Evolutionary conservation across 108 stramenopile genomes (phyloP).

Genomic region (Nitzschia inconspicua): DNA sequence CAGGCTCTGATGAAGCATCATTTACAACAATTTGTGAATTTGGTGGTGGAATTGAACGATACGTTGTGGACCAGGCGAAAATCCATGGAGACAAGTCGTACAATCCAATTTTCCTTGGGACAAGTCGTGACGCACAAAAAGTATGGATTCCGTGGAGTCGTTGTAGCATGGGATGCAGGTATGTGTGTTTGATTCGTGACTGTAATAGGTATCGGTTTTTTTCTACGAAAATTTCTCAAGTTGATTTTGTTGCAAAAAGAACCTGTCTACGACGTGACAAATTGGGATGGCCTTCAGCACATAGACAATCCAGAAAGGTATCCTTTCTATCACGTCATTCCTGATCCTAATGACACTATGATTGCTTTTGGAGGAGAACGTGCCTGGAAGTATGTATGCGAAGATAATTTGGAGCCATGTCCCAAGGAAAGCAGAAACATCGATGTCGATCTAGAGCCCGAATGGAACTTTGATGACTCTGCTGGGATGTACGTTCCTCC

Average conservation of each 20-base stretch:
- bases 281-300: constrained; percentile 75
- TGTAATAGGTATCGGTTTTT: too few relatives aligned
- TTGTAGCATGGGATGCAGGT: constrained; percentile 65
- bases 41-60: constrained; percentile 52
- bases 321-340: constrained; percentile 78
- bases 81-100: constrained; percentile 28
- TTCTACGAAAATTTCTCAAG: too few relatives aligned
- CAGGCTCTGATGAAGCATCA: constrained; percentile 21
- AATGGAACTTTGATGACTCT: constrained; percentile 41
- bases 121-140: constrained; percentile 66
- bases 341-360: constrained; percentile 66
- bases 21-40: constrained; percentile 32
- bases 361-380: constrained; percentile 65
- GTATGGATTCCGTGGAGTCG: constrained; percentile 76
- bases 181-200: too few relatives aligned
- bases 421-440: constrained; percentile 27
- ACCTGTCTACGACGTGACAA: constrained; percentile 60
- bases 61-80: constrained; percentile 42
- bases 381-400: constrained; percentile 66
- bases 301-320: constrained; percentile 59
- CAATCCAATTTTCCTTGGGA: constrained; percentile 57
- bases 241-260: constrained; percentile 9
- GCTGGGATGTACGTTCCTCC: constrained; percentile 40
- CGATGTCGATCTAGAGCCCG: constrained; percentile 58
- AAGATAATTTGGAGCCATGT: constrained; percentile 71